These are phyloP conservation scores for Globisporangium echinulatum DNA, from an alignment of 352 stramenopile species.

Conservation along the genomic window DNA sequence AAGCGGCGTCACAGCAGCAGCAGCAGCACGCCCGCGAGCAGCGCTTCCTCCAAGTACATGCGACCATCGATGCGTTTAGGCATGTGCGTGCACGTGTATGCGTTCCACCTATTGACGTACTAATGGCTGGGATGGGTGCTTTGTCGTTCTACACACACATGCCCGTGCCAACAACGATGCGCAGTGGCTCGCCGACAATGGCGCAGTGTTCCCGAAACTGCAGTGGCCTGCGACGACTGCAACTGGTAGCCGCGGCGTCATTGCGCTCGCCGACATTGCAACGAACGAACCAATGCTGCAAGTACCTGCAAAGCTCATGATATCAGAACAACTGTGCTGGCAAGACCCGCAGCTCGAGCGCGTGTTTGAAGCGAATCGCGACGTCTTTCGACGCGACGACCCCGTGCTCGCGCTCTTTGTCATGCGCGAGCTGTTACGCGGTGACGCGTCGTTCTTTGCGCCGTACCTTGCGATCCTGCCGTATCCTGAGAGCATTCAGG, in stretches of 20 bases:
- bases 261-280: constrained; percentile 42
- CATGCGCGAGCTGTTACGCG: constrained; percentile 60
- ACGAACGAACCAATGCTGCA: constrained; percentile 58
- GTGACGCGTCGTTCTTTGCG: constrained; percentile 72
- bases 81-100: background rate
- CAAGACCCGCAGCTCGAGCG: constrained; percentile 34
- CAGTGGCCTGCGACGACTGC: constrained; percentile 49
- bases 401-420: constrained; percentile 81
- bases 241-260: constrained; percentile 53
- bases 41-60: constrained; percentile 41
- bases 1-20: background rate
- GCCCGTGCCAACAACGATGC: too few species aligned
- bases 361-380: constrained; percentile 44
- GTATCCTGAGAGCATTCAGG: constrained; percentile 65
- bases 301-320: constrained; percentile 60
- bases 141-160: background rate
- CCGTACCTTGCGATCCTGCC: constrained; percentile 86
- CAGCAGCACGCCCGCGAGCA: constrained; percentile 13
- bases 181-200: constrained; percentile 66
- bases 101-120: too few species aligned
- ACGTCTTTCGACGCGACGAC: constrained; percentile 76
- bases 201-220: constrained; percentile 71
- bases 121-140: background rate
- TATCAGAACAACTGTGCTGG: constrained; percentile 65
- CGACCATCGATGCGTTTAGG: too few species aligned